Base-by-base conservation (phyloP, 2,329 filamentous ascomycete species). In the Phaeosphaeria sp. region DNA sequence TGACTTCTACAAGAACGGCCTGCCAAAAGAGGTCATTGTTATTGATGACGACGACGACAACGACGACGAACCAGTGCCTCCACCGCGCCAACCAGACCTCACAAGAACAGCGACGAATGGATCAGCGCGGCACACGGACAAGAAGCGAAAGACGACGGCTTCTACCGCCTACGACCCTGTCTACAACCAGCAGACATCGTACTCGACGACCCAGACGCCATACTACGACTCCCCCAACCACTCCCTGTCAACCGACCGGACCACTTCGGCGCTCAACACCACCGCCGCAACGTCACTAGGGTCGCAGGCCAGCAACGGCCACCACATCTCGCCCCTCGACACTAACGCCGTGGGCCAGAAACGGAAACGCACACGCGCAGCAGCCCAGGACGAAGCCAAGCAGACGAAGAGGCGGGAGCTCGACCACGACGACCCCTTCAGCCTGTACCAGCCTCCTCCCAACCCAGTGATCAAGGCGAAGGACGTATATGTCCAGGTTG, bases 401-500 rank as follows among this genome's bases (percentile, higher is more conserved):
- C 71, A 77, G 57, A 75, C 76, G 25, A 78, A 79, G 68, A 84
- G 89, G 65, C 86, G 90, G 68, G 91, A 95, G 70, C 80, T 90
- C 46, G 90, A 93, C 69, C 64, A 69, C 48, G 83, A 88, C 41
- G 86, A 87, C 74, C 87, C 89, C 20, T 91, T 89, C 72, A 83
- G 88, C 64, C 90, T 87, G 64, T 98, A 98, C 74, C 86, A 92
- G 50, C 93, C 95, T 44, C 95, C 94, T 6, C 89, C 92, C 0
- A 90, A 92, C 64, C 94, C 94, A 3, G 89, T 92, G 3, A 92
- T 95, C 81, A 98, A 99, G 82, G 91, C 93, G 20, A 88, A 89
- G 68, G 82, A 84, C 43, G 81, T 84, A 18, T 81, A 83, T 50
- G 87, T 89, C 41, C 84, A 85, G 43, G 81, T 87, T 3, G 76